A percentile compares a stretch with the other conserved stretches of the same genome.
Conservation (phyloP, 2,329 filamentous ascomycete species). For the Scorias spongiosa region DNA sequence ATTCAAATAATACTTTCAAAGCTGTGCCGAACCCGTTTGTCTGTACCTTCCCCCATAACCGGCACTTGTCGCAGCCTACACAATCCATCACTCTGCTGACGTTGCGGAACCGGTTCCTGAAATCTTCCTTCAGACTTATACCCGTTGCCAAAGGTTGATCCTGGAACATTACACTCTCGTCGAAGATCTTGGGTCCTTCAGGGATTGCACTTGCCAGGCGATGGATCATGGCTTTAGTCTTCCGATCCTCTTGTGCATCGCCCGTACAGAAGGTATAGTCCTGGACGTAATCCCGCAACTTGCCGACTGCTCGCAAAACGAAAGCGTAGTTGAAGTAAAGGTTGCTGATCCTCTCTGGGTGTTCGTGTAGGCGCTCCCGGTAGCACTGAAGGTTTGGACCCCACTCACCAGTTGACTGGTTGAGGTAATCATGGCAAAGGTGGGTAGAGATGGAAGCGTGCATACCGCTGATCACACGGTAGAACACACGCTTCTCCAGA, state of each 20-base stretch:
- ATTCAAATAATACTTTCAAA: slow-evolving; percentile 90
- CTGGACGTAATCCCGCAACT: slow-evolving; percentile 67
- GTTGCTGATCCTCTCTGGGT: slow-evolving; percentile 87
- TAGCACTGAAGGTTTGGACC: slow-evolving; percentile 83
- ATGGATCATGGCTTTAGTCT: slow-evolving; percentile 71
- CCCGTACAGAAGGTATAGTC: slow-evolving; percentile 86
- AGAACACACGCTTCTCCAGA: slow-evolving; percentile 96
- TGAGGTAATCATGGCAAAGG: slow-evolving; percentile 88
- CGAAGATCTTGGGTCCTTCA: slow-evolving; percentile 62
- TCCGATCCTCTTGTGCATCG: slow-evolving; percentile 60
- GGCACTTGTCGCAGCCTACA: slow-evolving; percentile 95
- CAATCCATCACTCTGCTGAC: slow-evolving; percentile 97
- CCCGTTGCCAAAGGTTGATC: slow-evolving; percentile 37
- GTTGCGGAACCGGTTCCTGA: slow-evolving; percentile 92
- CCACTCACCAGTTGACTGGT: slow-evolving; percentile 90
- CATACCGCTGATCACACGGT: slow-evolving; percentile 91
- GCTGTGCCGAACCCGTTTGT: slow-evolving; percentile 89
- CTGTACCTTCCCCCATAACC: slow-evolving; percentile 94
- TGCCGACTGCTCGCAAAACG: slow-evolving; percentile 79
- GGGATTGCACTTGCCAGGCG: slow-evolving; percentile 56
- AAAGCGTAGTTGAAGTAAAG: slow-evolving; percentile 98
- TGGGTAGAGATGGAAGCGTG: slow-evolving; percentile 95
- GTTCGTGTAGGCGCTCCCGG: slow-evolving; percentile 63
- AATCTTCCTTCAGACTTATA: slow-evolving; percentile 82
- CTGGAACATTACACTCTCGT: slow-evolving; percentile 87